Conservation (phyloP, 129 eudicot species). For the carrot (Daucus carota) region DNA sequence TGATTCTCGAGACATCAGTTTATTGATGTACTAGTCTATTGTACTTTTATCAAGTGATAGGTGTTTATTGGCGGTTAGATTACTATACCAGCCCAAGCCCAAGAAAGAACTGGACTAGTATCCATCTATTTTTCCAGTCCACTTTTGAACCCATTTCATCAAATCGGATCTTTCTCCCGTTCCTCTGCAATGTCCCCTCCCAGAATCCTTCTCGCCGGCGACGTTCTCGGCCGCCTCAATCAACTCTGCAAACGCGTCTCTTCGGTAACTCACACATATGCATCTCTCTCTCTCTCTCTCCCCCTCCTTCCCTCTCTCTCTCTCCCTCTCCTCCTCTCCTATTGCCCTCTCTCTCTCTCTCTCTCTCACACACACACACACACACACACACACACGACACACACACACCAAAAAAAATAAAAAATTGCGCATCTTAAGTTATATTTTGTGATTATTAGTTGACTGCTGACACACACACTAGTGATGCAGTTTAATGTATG, state of each 20-base stretch:
- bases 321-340: background rate
- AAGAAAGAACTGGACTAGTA: background rate
- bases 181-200: conserved; percentile 23
- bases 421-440: no score
- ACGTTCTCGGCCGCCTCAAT: conserved; percentile 72
- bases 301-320: background rate
- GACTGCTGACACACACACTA: background rate
- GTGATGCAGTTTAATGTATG: background rate
- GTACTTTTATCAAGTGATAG: no score
- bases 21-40: no score
- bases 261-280: conserved; percentile 33
- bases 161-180: conserved; percentile 8
- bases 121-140: no score
- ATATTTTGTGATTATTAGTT: no score
- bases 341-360: background rate
- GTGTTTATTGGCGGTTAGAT: no score
- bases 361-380: background rate
- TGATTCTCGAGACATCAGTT: no score
- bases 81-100: background rate
- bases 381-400: no score
- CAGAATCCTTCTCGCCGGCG: conserved; percentile 54
- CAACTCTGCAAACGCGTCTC: conserved; percentile 84
- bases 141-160: background rate
- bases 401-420: no score
- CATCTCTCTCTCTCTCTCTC: background rate